Evolutionary conservation across 352 stramenopile genomes (phyloP).

Genomic region (Phytophthora hibernalis): DNA sequence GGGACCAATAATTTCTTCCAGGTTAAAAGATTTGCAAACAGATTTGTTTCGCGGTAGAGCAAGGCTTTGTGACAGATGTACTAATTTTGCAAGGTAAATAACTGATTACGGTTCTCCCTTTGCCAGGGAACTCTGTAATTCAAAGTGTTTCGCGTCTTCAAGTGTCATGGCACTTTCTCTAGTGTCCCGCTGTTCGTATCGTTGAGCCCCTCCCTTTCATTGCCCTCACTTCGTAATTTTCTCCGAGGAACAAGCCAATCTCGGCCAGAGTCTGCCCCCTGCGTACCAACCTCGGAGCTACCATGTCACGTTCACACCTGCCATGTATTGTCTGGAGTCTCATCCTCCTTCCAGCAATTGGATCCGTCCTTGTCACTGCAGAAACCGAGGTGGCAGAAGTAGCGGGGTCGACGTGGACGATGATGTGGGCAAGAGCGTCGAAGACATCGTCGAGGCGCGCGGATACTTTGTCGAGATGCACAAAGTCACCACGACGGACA

Average conservation of each 20-base stretch:
- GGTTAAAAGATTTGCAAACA: too few species aligned
- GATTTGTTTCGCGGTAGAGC: too few species aligned
- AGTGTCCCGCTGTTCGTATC: constrained; percentile 8
- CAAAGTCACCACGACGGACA: constrained; percentile 52
- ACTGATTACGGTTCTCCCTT: too few species aligned
- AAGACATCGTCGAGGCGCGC: constrained; percentile 40
- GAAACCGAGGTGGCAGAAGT: constrained; percentile 18
- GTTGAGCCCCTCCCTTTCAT: too few species aligned
- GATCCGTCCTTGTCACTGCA: neutral
- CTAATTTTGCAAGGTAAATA: too few species aligned
- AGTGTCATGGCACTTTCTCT: constrained; percentile 15
- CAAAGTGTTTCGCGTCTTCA: constrained; percentile 16
- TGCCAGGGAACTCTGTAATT: too few species aligned
- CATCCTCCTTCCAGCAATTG: constrained; percentile 3
- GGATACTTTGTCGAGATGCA: constrained; percentile 58
- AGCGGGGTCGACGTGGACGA: constrained; percentile 28
- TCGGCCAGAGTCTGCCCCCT: neutral
- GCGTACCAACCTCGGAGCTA: neutral
- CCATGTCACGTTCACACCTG: constrained; percentile 3
- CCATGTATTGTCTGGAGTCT: neutral
- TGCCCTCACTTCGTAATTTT: constrained; percentile 15
- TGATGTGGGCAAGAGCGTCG: constrained; percentile 33
- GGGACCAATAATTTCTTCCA: too few species aligned
- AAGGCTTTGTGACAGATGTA: too few species aligned
- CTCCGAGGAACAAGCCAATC: neutral